Conservation (phyloP, 805 yeast genomes). For the Cyberlindnera xylosilytica region DNA sequence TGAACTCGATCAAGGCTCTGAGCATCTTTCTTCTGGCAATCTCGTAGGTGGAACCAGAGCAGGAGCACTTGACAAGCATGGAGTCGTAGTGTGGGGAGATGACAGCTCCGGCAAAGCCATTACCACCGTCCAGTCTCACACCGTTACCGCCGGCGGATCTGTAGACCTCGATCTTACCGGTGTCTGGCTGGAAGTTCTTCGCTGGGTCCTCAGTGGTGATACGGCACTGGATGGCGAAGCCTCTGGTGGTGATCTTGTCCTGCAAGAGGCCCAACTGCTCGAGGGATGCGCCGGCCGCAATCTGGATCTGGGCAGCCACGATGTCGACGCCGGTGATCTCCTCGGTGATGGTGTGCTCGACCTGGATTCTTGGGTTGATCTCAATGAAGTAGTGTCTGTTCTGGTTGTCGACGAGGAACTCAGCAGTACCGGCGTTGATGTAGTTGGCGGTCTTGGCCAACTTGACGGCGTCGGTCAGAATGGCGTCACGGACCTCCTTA, state of each 20-base stretch:
- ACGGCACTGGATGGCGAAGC: slow-evolving; percentile 98
- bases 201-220: slow-evolving; percentile 98
- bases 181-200: slow-evolving; percentile 96
- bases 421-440: slow-evolving; percentile 98
- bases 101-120: slow-evolving; percentile 95
- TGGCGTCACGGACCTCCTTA: slow-evolving; percentile 79
- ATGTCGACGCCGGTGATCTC: slow-evolving; percentile 98
- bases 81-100: slow-evolving; percentile 98
- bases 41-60: slow-evolving; percentile 96
- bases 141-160: slow-evolving; percentile 99
- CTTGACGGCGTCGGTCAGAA: slow-evolving; percentile 90
- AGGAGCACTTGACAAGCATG: slow-evolving; percentile 95
- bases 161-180: slow-evolving; percentile 97
- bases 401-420: slow-evolving; percentile 88
- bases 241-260: slow-evolving; percentile 92
- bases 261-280: slow-evolving; percentile 89
- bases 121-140: slow-evolving; percentile 98
- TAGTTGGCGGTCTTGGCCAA: slow-evolving; percentile 86
- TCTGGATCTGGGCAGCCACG: slow-evolving; percentile 98
- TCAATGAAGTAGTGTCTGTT: slow-evolving; percentile 97
- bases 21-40: slow-evolving; percentile 97
- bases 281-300: slow-evolving; percentile 96
- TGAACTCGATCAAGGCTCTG: slow-evolving; percentile 92
- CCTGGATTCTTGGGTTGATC: slow-evolving; percentile 97
- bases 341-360: slow-evolving; percentile 98